phyloP scores from a whole-genome alignment of 2,329 filamentous ascomycete species.

The Colletotrichum magnum region DNA sequence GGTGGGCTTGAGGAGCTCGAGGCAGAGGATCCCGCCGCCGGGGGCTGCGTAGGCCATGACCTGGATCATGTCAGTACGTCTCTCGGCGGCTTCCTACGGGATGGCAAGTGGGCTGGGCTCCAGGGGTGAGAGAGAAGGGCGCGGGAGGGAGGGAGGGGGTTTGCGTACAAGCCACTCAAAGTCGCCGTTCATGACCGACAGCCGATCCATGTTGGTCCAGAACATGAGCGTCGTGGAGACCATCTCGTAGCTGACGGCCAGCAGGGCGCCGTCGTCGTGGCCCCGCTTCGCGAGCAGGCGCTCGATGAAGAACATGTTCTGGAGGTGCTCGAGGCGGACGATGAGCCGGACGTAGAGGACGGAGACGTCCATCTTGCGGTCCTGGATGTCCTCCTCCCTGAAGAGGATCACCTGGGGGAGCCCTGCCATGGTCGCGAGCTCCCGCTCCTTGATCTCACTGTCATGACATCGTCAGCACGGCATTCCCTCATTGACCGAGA shows the following conservation, averaged over 20 bases:
- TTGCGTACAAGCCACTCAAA: constrained; percentile 64
- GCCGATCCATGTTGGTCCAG: constrained; percentile 65
- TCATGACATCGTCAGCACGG: background rate
- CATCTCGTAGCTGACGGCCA: constrained; percentile 63
- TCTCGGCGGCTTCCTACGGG: background rate
- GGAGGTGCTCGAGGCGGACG: constrained; percentile 64
- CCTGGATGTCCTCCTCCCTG: constrained; percentile 54
- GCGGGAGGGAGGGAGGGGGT: too few species aligned
- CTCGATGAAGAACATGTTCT: constrained; percentile 72
- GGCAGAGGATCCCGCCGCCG: constrained; percentile 64
- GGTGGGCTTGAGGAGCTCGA: constrained; percentile 62
- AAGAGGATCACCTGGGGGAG: constrained; percentile 57
- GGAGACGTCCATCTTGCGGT: constrained; percentile 46
- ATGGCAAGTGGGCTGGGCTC: background rate
- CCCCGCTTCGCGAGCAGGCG: constrained; percentile 65
- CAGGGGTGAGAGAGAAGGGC: too few species aligned
- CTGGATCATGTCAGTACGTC: constrained; percentile 44
- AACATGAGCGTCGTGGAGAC: constrained; percentile 61
- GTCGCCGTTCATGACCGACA: constrained; percentile 56
- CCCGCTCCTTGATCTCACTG: constrained; percentile 54
- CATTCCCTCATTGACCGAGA: background rate
- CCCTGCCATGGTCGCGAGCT: constrained; percentile 49
- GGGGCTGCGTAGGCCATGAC: constrained; percentile 66
- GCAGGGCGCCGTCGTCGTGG: constrained; percentile 53
- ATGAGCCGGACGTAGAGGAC: constrained; percentile 61